These are phyloP conservation scores for Wickerhamiella galacta DNA, from an alignment of 805 yeast genomes.

Conservation along the genomic window DNA sequence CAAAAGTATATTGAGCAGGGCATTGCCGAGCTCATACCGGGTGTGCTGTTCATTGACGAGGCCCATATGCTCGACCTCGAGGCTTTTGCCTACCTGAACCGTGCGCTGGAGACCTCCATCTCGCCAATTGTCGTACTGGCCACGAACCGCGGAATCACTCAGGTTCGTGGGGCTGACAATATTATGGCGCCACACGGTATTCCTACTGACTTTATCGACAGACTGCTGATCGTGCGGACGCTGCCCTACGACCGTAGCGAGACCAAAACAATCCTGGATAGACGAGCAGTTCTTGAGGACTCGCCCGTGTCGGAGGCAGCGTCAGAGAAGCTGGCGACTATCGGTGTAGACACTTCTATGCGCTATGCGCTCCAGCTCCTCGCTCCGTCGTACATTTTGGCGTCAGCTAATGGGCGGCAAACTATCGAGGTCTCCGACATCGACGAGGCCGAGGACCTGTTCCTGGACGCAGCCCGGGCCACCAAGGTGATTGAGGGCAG, in stretches of 20 bases:
- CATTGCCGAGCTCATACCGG: conserved; percentile 93
- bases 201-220: conserved; percentile 86
- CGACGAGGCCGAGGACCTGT: conserved; percentile 67
- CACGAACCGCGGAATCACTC: conserved; percentile 85
- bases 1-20: conserved; percentile 95
- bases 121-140: conserved; percentile 94
- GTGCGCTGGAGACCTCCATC: conserved; percentile 80
- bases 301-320: conserved; percentile 53
- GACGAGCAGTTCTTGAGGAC: conserved; percentile 65
- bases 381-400: conserved; percentile 76
- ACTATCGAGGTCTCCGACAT: conserved; percentile 56
- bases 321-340: conserved; percentile 50
- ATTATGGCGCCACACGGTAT: conserved; percentile 86
- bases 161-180: conserved; percentile 78
- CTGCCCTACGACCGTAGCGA: conserved; percentile 76
- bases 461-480: conserved; percentile 74
- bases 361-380: conserved; percentile 85
- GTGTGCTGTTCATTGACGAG: conserved; percentile 94
- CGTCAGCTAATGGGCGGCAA: conserved; percentile 53
- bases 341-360: conserved; percentile 64
- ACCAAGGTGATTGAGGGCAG: conserved; percentile 41
- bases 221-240: conserved; percentile 83
- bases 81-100: conserved; percentile 85
- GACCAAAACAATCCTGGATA: conserved; percentile 62
- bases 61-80: conserved; percentile 97